Evolutionary conservation across 2,329 filamentous ascomycete genomes (phyloP).

Genomic region (Apiospora arundinis): DNA sequence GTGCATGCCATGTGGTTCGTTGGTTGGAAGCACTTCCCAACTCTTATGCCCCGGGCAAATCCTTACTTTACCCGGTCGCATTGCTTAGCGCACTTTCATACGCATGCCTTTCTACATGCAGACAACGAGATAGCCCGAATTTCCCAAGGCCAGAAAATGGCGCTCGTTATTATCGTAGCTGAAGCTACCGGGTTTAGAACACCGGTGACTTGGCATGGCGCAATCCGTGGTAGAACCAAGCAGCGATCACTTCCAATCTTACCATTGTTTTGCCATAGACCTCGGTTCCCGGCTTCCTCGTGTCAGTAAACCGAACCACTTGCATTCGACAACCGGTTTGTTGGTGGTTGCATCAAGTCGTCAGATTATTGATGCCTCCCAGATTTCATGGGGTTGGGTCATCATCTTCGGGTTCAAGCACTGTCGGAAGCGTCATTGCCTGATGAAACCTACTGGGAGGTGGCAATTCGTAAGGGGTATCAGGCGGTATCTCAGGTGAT

Average conservation of each 20-base stretch:
- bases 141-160: not conserved
- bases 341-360: not conserved
- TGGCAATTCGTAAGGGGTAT: constrained; percentile 31
- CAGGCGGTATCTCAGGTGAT: constrained; percentile 51
- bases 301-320: constrained; percentile 13
- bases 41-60: not conserved
- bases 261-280: not conserved
- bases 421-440: constrained; percentile 12
- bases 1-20: constrained; percentile 9
- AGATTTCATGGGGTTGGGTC: constrained; percentile 14
- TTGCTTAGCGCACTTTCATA: not conserved
- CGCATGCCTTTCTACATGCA: not conserved
- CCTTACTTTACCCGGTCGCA: not conserved
- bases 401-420: constrained; percentile 26
- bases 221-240: not conserved
- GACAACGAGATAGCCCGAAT: not conserved
- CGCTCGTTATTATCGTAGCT: not conserved
- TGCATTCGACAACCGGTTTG: constrained; percentile 3
- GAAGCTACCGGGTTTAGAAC: not conserved
- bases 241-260: constrained; percentile 6
- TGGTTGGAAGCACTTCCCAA: not conserved
- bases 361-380: not conserved
- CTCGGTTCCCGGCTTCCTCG: not conserved
- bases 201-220: constrained; percentile 13
- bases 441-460: constrained; percentile 24